These are phyloP conservation scores for Penicillium chermesinum DNA, from an alignment of 495 filamentous ascomycete species.

Conservation along the genomic window DNA sequence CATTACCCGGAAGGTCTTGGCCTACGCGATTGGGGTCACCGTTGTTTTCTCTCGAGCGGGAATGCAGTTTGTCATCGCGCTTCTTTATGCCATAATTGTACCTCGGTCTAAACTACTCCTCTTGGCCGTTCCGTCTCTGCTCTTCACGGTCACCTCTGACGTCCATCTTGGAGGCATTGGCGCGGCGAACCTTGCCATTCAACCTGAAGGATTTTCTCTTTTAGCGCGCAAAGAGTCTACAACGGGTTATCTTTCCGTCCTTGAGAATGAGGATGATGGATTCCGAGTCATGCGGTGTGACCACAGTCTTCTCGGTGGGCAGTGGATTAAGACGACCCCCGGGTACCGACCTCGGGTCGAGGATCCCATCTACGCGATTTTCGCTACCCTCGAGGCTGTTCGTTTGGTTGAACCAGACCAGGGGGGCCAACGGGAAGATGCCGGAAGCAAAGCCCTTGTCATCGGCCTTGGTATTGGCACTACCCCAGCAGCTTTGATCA, in stretches of 20 bases:
- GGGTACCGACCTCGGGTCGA: conserved; percentile 48
- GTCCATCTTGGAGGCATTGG: conserved; percentile 57
- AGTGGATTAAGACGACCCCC: conserved; percentile 54
- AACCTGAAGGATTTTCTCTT: conserved; percentile 47
- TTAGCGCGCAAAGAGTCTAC: conserved; percentile 75
- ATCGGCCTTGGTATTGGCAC: conserved; percentile 93
- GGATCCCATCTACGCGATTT: conserved; percentile 90
- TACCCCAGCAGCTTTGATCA: conserved; percentile 75
- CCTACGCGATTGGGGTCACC: conserved; percentile 54
- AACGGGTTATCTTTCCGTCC: conserved; percentile 88
- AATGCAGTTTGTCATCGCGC: conserved; percentile 60
- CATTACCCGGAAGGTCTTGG: conserved; percentile 43
- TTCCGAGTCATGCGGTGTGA: conserved; percentile 89
- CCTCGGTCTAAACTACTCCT: conserved; percentile 66
- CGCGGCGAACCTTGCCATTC: conserved; percentile 60
- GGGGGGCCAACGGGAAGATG: conserved; percentile 47
- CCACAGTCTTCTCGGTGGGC: conserved; percentile 90
- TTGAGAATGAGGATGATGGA: conserved; percentile 63
- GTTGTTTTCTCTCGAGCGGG: conserved; percentile 64
- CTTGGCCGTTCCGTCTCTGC: conserved; percentile 59
- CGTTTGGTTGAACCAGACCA: conserved; percentile 62
- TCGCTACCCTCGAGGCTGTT: conserved; percentile 88
- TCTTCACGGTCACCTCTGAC: conserved; percentile 67
- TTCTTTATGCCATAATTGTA: conserved; percentile 56
- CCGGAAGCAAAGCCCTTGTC: conserved; percentile 72